phyloP scores from a whole-genome alignment of 257 asterid species.

The Agastache rugosa region DNA sequence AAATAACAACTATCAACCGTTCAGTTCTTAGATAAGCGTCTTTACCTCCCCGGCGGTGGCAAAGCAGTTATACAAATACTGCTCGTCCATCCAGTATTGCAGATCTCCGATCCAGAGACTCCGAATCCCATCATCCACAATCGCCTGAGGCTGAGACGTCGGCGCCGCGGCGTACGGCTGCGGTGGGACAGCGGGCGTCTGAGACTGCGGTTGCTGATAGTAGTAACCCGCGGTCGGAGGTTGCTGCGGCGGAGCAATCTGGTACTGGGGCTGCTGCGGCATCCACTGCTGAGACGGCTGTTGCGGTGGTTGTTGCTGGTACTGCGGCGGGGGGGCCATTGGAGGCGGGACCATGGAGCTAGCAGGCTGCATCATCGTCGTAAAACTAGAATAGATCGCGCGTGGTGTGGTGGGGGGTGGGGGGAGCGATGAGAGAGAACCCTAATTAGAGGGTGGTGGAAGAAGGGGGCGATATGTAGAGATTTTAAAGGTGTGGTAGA shows the following conservation, averaged over 20 bases:
- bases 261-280: conserved; percentile 62
- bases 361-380: conserved; percentile 70
- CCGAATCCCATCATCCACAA: conserved; percentile 71
- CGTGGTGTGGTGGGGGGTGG: background rate
- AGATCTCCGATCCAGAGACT: conserved; percentile 98
- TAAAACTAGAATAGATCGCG: conserved; percentile 34
- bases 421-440: conserved; percentile 28
- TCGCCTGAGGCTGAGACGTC: conserved; percentile 47
- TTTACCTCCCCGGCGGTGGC: conserved; percentile 74
- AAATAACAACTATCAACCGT: background rate
- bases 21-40: background rate
- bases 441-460: conserved; percentile 39
- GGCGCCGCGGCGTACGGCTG: conserved; percentile 52
- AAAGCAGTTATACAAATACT: conserved; percentile 61
- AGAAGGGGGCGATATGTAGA: background rate
- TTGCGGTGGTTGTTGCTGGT: conserved; percentile 63
- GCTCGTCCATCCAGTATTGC: conserved; percentile 95
- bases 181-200: conserved; percentile 46
- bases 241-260: conserved; percentile 67
- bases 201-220: conserved; percentile 61
- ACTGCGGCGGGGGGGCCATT: conserved; percentile 57
- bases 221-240: conserved; percentile 62
- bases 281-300: conserved; percentile 68
- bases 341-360: conserved; percentile 64
- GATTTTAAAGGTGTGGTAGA: conserved; percentile 20